Percentiles rank a stretch among this genome's conserved stretches.
phyloP scores from a whole-genome alignment of 306 rosid genomes.

The Styphnolobium japonicum region DNA sequence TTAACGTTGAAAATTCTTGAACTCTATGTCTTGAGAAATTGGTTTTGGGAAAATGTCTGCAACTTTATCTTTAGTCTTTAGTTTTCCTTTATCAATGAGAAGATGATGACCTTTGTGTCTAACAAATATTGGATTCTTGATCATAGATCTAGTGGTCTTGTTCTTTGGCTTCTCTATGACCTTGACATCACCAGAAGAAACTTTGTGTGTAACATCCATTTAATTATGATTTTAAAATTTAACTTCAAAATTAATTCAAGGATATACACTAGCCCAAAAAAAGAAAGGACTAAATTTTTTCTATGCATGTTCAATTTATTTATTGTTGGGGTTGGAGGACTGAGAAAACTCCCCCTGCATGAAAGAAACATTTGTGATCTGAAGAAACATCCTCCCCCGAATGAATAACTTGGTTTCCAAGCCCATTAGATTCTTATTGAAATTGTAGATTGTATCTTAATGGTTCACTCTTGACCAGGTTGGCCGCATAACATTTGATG shows the following conservation, averaged over 20 bases:
- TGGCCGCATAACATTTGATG: constrained; percentile 75
- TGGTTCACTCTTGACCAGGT: constrained; percentile 43
- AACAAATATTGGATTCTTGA: too few species aligned
- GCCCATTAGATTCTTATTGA: background rate
- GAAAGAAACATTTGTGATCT: background rate
- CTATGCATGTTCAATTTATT: background rate
- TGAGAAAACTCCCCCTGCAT: too few species aligned
- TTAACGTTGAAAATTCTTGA: too few species aligned
- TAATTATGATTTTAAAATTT: background rate
- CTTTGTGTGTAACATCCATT: constrained; percentile 52
- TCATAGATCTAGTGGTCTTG: too few species aligned
- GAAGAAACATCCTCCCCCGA: background rate
- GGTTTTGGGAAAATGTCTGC: too few species aligned
- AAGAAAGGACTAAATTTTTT: background rate
- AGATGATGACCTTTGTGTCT: too few species aligned
- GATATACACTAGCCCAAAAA: too few species aligned
- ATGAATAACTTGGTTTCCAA: background rate
- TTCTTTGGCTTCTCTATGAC: too few species aligned
- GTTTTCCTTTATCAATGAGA: too few species aligned
- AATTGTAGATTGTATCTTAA: background rate
- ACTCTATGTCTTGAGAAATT: too few species aligned
- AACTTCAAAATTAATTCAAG: background rate
- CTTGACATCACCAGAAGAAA: constrained; percentile 84
- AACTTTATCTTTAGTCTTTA: too few species aligned
- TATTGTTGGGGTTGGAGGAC: too few species aligned